Evolutionary conservation across 2,329 filamentous ascomycete genomes (phyloP), one percentile per base, ranked within the genome.

Genomic region (Colletotrichum sp.): DNA sequence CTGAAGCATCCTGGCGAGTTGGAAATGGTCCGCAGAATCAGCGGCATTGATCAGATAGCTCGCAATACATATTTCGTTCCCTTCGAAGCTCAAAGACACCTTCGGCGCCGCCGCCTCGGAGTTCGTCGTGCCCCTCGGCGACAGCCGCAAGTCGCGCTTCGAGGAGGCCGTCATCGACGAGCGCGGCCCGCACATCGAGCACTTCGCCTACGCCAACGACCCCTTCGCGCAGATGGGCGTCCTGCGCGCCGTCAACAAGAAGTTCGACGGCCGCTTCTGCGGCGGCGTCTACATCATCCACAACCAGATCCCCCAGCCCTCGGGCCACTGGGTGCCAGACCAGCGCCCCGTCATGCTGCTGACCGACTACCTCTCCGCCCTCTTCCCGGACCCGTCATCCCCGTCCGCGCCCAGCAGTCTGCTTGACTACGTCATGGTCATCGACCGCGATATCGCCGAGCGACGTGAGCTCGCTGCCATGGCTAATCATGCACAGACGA

Each of bases 381-480:
- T 87, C 8, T 84, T 87, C 70, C 81, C 84, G 0, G 79, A 81
- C 48, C 81, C 74, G 9, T 59, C 78, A 19, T 77, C 78, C 27
- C 64, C 78, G 16, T 77, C 79, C 19, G 78, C 75, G 7, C 73
- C 74, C 69, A 69, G 68, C 30, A 78, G 76, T 65, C 73, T 84
- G 11, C 79, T 86, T 32, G 82, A 85, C 76, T 80, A 80, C 64
- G 75, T 81, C 71, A 82, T 86, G 78, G 70, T 74, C 44, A 81
- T 87, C 39, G 85, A 87, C 78, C 82, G 84, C 63, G 85, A 87
- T 71, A 79, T 84, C 32, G 85, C 83, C 48, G 86, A 87, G 79
- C 84, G 83, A 80, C 84, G 85, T 61, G 85, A 86, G 80, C 82
- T 86, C 52, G 82, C 84, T 1, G 85, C 85, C 71, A 82, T 86